Base-by-base conservation (phyloP, 805 yeast genomes). In the Pichia sporocuriosa region DNA sequence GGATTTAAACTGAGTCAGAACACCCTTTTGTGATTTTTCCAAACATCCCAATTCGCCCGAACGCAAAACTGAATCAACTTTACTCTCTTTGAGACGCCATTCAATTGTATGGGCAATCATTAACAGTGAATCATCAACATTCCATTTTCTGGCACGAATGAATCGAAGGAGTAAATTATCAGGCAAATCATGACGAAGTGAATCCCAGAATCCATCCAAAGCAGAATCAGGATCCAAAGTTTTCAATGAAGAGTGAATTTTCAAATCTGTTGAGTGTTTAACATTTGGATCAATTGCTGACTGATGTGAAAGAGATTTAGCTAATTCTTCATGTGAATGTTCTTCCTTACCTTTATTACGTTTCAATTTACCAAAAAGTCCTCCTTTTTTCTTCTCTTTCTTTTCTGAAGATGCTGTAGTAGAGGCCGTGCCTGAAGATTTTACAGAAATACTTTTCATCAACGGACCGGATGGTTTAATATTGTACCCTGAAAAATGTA, bases 81-180 rank as follows among this genome's bases (percentile, higher is more conserved):
- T 66, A 42, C 70, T 69, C 47, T 75, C 83, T 32, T 70, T 68
- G 13, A 67, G 48, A 57, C 97, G 77, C 95, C 96, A 89, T 47
- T 73, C 69, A 50, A 86, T 59, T 6, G 94, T 80, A 47, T 73
- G 68, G n/a, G 81, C 69, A 38, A 86, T 55, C 95, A 88, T 87
- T 17, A 68, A 66, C 43, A 84, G 58, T 0, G 87, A 71, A 54
- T 79, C 75, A 51, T 77, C 81, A 19, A 79, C 69, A 49, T 83
- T 77, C 81, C 87, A 87, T 63, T 87, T 87, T 63, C 96, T 79
- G 29, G 96, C 96, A 52, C 95, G 72, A 21, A 85, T 63, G 54
- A 82, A 89, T 54, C 95, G 73, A 55, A 89, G 68, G 24, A 86
- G 38, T 50, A 81, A 62, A 53, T 84, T 81, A 61, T 93, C 99